Conservation (phyloP, 441 rosid genomes). For the Erodium moschatum region DNA sequence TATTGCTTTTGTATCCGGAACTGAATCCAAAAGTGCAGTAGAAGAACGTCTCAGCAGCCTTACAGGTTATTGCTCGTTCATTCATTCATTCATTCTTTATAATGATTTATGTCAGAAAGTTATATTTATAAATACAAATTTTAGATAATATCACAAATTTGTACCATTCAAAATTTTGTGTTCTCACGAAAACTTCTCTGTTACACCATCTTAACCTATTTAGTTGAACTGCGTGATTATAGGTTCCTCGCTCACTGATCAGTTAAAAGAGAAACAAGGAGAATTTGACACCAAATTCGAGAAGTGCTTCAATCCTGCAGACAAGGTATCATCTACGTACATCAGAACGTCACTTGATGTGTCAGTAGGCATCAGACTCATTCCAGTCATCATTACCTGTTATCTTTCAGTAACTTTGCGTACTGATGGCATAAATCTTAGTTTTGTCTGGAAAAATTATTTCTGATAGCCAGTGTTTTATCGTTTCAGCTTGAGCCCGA, state of each 20-base stretch:
- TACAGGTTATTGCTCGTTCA: slow-evolving; percentile 44
- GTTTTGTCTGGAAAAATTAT: background rate
- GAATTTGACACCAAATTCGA: slow-evolving; percentile 69
- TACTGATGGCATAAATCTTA: background rate
- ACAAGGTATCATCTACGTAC: slow-evolving; percentile 44
- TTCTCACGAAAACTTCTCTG: background rate
- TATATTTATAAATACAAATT: background rate
- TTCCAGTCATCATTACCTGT: slow-evolving; percentile 9
- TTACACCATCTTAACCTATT: slow-evolving; percentile 6
- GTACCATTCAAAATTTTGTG: background rate
- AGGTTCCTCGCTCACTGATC: slow-evolving; percentile 54
- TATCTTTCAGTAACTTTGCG: slow-evolving; percentile 15
- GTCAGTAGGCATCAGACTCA: slow-evolving; percentile 12
- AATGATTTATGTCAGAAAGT: slow-evolving; percentile 9
- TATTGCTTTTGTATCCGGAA: slow-evolving; percentile 72
- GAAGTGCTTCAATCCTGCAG: slow-evolving; percentile 45
- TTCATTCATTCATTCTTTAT: slow-evolving; percentile 20
- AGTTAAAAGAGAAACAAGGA: slow-evolving; percentile 44
- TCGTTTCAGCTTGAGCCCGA: slow-evolving; percentile 59
- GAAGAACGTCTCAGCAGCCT: slow-evolving; percentile 62
- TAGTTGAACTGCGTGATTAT: slow-evolving; percentile 18
- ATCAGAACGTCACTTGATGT: background rate
- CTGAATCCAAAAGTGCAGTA: slow-evolving; percentile 36
- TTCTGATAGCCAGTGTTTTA: slow-evolving; percentile 13
- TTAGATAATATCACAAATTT: background rate